Conservation (phyloP, 768 basidiomycete genomes). For the Lentinula aciculospora region DNA sequence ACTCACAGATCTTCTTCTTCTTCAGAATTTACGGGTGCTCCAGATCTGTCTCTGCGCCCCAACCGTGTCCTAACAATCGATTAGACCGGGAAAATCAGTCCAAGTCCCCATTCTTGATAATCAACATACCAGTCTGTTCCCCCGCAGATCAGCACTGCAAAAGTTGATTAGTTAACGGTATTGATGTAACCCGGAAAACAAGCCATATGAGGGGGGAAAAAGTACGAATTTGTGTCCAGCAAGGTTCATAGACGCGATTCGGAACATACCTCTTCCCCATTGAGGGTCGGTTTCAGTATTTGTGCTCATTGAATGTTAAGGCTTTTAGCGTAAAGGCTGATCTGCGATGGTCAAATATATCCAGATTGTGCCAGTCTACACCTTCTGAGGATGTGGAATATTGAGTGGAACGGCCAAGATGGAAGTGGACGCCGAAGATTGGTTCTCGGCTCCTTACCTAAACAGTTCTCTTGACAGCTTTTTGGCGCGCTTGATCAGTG, state of each 20-base stretch:
- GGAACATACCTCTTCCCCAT: slow-evolving; percentile 8
- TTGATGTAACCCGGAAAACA: not conserved
- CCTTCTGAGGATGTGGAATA: not conserved
- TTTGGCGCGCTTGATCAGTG: not conserved
- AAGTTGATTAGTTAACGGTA: not conserved
- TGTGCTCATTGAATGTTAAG: not conserved
- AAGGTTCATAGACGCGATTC: not conserved
- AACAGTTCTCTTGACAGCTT: not conserved
- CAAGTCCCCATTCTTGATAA: not conserved
- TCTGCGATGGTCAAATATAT: not conserved
- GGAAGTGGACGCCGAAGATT: not conserved
- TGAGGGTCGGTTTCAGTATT: not conserved
- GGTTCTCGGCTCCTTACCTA: not conserved
- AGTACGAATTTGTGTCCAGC: not conserved
- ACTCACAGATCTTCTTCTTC: slow-evolving; percentile 24
- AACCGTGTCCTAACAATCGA: slow-evolving; percentile 55
- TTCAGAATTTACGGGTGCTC: slow-evolving; percentile 35
- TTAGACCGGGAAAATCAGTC: not conserved
- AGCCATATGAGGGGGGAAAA: not conserved
- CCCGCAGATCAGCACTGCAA: slow-evolving; percentile 73
- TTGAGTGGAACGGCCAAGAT: not conserved
- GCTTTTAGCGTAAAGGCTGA: not conserved
- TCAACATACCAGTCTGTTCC: slow-evolving; percentile 77
- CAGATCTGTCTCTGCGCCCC: slow-evolving; percentile 67
- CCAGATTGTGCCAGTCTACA: not conserved